Percentiles rank a stretch among this genome's conserved stretches.
phyloP scores from a whole-genome alignment of 192 early-diverging fungal species.

The Backusella tarrabulga region DNA sequence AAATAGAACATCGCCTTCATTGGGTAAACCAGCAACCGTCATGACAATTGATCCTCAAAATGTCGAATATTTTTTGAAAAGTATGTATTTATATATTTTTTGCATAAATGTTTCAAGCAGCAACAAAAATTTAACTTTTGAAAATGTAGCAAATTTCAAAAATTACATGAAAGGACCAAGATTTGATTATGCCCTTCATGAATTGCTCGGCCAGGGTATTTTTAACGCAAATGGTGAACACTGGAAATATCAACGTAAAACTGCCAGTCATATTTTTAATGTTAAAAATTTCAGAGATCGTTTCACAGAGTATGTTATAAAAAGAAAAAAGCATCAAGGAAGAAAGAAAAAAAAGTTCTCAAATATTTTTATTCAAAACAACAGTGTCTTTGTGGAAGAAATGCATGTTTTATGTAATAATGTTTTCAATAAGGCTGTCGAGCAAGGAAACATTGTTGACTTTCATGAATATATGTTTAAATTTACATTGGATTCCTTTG shows the following conservation, averaged over 20 bases:
- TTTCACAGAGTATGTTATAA: constrained; percentile 28
- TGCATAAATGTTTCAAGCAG: neutral
- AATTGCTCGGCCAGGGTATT: constrained; percentile 63
- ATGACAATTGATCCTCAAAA: constrained; percentile 32
- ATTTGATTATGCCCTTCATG: constrained; percentile 40
- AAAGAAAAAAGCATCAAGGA: neutral
- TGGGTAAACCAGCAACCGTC: constrained; percentile 21
- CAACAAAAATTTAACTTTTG: neutral
- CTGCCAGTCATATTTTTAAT: constrained; percentile 32
- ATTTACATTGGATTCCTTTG: constrained; percentile 44
- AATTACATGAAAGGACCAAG: constrained; percentile 42
- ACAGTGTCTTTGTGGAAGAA: constrained; percentile 29
- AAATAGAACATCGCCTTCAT: constrained; percentile 17
- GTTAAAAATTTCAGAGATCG: constrained; percentile 34
- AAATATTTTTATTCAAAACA: neutral
- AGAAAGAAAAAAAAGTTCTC: neutral
- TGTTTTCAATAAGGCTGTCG: constrained; percentile 20
- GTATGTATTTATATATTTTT: constrained; percentile 7
- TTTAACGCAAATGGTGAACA: constrained; percentile 65
- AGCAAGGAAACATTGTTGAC: constrained; percentile 35
- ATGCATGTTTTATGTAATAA: constrained; percentile 10
- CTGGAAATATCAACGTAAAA: constrained; percentile 61
- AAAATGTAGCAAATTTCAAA: constrained; percentile 29
- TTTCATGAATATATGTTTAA: constrained; percentile 48
- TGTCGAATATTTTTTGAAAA: constrained; percentile 39